phyloP scores from a whole-genome alignment of 179 eudicot genomes.

The Beta macrorhiza region DNA sequence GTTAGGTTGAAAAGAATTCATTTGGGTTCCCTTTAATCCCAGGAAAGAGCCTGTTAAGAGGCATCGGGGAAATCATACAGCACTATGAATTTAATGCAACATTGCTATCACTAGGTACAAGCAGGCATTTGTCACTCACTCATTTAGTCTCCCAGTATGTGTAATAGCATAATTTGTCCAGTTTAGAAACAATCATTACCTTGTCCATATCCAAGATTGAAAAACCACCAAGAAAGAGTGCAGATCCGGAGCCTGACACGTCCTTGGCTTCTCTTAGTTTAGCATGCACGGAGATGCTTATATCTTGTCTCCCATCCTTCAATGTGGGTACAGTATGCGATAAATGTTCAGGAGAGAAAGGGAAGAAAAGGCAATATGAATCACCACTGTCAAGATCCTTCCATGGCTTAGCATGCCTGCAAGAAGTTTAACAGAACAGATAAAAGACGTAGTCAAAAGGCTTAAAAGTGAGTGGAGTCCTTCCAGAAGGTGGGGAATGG shows the following conservation, averaged over 20 bases:
- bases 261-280: conserved; percentile 46
- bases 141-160: background rate
- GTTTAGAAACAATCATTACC: conserved; percentile 35
- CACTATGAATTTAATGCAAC: background rate
- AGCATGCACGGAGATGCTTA: conserved; percentile 51
- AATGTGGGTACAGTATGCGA: conserved; percentile 41
- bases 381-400: conserved; percentile 66
- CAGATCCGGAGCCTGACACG: conserved; percentile 68
- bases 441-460: conserved; percentile 4
- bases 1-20: background rate
- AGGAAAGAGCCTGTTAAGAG: background rate
- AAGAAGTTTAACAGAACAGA: conserved; percentile 1
- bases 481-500: background rate
- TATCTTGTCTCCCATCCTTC: conserved; percentile 35
- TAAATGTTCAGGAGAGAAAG: conserved; percentile 74
- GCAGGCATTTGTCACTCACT: background rate
- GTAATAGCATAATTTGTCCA: background rate
- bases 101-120: background rate
- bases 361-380: conserved; percentile 71
- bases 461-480: background rate
- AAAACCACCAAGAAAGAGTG: conserved; percentile 78
- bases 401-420: conserved; percentile 65
- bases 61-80: background rate
- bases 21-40: background rate
- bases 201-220: conserved; percentile 52